Conservation (phyloP, 305 asterid genomes). For the Vinca major region DNA sequence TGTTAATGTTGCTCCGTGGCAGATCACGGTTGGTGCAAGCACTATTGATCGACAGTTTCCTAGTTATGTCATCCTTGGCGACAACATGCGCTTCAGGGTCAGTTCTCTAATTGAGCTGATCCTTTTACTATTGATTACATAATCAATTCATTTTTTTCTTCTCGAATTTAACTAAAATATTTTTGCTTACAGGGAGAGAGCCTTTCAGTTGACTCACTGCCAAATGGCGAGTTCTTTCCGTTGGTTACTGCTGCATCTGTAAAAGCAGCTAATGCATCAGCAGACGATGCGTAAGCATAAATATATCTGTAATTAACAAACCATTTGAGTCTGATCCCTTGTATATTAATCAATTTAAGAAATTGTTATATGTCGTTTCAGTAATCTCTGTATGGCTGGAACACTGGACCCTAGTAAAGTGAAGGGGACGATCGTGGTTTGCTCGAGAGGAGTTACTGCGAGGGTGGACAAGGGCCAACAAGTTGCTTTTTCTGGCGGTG, state of each 20-base stretch:
- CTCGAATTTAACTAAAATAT: no score
- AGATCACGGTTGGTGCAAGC: slow-evolving; percentile 80
- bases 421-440: slow-evolving; percentile 74
- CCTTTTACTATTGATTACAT: background rate
- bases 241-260: slow-evolving; percentile 46
- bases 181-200: slow-evolving; percentile 57
- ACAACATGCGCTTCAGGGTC: slow-evolving; percentile 39
- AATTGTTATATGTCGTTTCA: slow-evolving; percentile 18
- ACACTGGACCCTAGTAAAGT: slow-evolving; percentile 60
- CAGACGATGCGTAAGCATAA: slow-evolving; percentile 51
- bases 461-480: slow-evolving; percentile 91
- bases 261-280: slow-evolving; percentile 41
- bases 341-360: background rate
- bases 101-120: slow-evolving; percentile 4
- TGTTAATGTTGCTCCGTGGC: slow-evolving; percentile 77
- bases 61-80: slow-evolving; percentile 49
- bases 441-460: slow-evolving; percentile 66
- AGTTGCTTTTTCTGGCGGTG: slow-evolving; percentile 70
- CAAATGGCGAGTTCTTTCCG: slow-evolving; percentile 34
- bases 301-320: background rate
- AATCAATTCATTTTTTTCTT: no score
- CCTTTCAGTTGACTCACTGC: slow-evolving; percentile 49
- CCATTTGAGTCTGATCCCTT: background rate
- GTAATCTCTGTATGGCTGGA: slow-evolving; percentile 59
- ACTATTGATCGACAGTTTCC: slow-evolving; percentile 73